phyloP scores from a whole-genome alignment of 2,329 filamentous ascomycete species.

The Verticillium nubilum region DNA sequence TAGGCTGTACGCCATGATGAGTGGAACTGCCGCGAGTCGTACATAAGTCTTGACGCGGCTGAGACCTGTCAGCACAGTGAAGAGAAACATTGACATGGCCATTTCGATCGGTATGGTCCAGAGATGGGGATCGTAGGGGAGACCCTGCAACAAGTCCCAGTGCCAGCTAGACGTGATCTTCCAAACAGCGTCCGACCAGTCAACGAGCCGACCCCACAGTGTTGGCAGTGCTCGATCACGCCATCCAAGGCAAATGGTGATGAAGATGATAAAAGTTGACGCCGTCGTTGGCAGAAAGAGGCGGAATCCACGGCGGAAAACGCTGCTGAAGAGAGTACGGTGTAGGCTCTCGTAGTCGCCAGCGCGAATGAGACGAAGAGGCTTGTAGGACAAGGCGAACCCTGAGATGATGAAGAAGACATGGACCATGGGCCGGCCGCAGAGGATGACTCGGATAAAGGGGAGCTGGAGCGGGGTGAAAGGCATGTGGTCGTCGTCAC shows the following conservation, averaged over 20 bases:
- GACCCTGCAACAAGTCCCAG: conserved; percentile 19
- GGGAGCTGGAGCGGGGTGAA: conserved; percentile 36
- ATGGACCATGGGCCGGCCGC: conserved; percentile 43
- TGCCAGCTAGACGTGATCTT: conserved; percentile 20
- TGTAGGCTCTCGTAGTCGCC: conserved; percentile 29
- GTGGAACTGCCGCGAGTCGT: conserved; percentile 21
- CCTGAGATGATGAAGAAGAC: conserved; percentile 48
- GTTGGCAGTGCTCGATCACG: conserved; percentile 15
- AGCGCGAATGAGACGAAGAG: conserved; percentile 33
- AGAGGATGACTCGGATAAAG: conserved; percentile 35
- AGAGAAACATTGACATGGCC: conserved; percentile 37
- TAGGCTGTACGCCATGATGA: conserved; percentile 30
- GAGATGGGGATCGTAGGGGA: conserved; percentile 35
- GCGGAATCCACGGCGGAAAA: conserved; percentile 41
- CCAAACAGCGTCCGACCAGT: conserved; percentile 20
- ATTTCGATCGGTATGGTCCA: conserved; percentile 46
- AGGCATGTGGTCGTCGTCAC: conserved; percentile 20
- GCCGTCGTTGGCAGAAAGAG: conserved; percentile 40
- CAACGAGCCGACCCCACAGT: conserved; percentile 15
- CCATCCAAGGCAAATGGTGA: conserved; percentile 29
- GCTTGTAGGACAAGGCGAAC: conserved; percentile 39
- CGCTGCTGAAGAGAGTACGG: conserved; percentile 35
- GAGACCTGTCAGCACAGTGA: conserved; percentile 28
- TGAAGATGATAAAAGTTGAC: conserved; percentile 32
- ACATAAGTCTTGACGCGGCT: conserved; percentile 25